Conservation (phyloP, 2,329 filamentous ascomycete species). For the Aphanoascus verrucosus region DNA sequence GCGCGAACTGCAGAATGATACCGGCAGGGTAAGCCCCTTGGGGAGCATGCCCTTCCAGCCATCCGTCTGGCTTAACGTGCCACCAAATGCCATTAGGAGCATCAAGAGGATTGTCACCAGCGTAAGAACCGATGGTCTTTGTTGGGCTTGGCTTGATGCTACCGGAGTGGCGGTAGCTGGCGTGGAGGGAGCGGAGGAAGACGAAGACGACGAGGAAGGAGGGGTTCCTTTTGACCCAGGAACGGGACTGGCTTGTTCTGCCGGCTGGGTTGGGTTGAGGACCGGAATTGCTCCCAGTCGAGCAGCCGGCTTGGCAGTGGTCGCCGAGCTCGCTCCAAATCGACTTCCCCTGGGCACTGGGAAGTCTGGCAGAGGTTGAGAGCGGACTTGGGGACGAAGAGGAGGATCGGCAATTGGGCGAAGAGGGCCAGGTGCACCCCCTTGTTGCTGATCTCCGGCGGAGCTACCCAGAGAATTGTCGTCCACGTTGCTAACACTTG, state of each 20-base stretch:
- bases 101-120: constrained; percentile 12
- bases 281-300: neutral
- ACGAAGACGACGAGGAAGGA: neutral
- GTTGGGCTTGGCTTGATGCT: neutral
- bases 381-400: neutral
- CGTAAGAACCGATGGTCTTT: neutral
- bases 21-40: constrained; percentile 14
- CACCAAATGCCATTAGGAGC: constrained; percentile 15
- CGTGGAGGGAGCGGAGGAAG: neutral
- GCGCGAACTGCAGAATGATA: neutral
- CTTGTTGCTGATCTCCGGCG: neutral
- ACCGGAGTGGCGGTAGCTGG: no score
- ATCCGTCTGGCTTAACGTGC: constrained; percentile 14
- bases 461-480: neutral
- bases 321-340: neutral
- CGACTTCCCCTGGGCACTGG: neutral
- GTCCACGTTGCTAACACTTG: neutral
- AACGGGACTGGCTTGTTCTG: neutral
- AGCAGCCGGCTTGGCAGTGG: neutral
- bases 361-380: neutral
- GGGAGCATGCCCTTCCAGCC: constrained; percentile 13
- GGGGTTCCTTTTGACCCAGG: neutral
- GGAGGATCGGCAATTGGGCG: constrained; percentile 5
- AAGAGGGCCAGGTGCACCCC: neutral
- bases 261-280: neutral